Evolutionary conservation across 169 alveolate genomes (phyloP).

Genomic region (Plasmodium reichenowi): DNA sequence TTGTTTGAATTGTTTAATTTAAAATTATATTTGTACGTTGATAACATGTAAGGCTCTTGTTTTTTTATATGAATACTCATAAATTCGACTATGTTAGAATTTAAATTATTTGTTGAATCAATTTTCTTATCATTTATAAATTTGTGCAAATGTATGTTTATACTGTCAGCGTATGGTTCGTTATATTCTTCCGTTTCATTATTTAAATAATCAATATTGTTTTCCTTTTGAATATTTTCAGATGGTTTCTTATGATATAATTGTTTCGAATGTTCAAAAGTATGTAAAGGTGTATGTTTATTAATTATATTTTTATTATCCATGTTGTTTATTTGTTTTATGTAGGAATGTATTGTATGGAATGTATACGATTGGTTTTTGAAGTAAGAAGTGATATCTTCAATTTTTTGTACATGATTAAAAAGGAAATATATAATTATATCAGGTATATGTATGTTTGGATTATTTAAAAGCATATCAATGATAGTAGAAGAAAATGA

Average conservation of each 20-base stretch:
- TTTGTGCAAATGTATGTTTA: neutral
- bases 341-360: constrained; percentile 35
- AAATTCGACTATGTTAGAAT: constrained; percentile 3
- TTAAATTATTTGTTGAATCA: neutral
- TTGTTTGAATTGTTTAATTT: constrained; percentile 52
- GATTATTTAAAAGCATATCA: constrained; percentile 65
- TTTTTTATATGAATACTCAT: constrained; percentile 20
- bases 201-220: neutral
- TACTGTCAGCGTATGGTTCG: neutral
- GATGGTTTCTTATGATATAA: neutral
- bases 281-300: neutral
- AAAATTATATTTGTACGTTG: constrained; percentile 22
- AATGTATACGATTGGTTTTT: constrained; percentile 48
- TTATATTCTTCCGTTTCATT: neutral
- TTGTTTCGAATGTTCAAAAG: neutral
- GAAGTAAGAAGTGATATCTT: constrained; percentile 46
- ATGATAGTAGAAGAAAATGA: constrained; percentile 51
- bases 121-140: constrained; percentile 5
- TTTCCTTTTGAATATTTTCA: neutral
- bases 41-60: constrained; percentile 1
- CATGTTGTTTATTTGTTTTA: neutral
- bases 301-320: neutral
- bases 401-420: constrained; percentile 43
- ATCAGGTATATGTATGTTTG: constrained; percentile 34
- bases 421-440: constrained; percentile 60